These are phyloP conservation scores for Ochetophila trinervis DNA, from an alignment of 306 rosid species.

Conservation along the genomic window DNA sequence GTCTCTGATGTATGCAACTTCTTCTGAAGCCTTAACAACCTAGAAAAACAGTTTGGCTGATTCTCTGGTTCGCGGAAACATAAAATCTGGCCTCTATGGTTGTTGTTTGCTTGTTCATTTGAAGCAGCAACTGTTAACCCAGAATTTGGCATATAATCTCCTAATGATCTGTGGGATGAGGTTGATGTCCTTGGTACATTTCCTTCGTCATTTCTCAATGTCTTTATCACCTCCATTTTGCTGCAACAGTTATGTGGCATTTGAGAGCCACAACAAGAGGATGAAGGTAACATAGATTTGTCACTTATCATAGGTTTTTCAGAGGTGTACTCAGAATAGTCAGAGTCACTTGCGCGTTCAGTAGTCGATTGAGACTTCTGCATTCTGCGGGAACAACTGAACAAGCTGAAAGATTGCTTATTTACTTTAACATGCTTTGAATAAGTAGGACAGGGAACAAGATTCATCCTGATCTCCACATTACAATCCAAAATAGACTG, in stretches of 20 bases:
- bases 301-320: conserved; percentile 42
- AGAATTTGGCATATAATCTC: conserved; percentile 29
- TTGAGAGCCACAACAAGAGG: conserved; percentile 39
- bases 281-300: conserved; percentile 30
- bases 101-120: conserved; percentile 31
- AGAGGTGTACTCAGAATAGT: conserved; percentile 34
- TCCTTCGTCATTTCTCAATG: conserved; percentile 57
- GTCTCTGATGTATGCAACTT: conserved; percentile 36
- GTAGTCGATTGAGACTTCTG: conserved; percentile 37
- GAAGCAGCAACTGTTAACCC: conserved; percentile 34
- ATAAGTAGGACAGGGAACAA: conserved; percentile 36
- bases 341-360: conserved; percentile 49
- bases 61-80: conserved; percentile 33
- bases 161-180: conserved; percentile 31
- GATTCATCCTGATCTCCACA: conserved; percentile 69
- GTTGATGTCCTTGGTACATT: conserved; percentile 57
- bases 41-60: conserved; percentile 58
- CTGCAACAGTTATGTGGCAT: conserved; percentile 33
- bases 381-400: conserved; percentile 56
- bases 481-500: conserved; percentile 60
- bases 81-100: conserved; percentile 33
- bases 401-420: conserved; percentile 54
- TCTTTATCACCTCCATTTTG: conserved; percentile 37
- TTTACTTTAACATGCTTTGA: conserved; percentile 41
- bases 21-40: conserved; percentile 41